Base-by-base conservation (phyloP, 371 early-diverging fungal species). In the Mortierella sp. region DNA sequence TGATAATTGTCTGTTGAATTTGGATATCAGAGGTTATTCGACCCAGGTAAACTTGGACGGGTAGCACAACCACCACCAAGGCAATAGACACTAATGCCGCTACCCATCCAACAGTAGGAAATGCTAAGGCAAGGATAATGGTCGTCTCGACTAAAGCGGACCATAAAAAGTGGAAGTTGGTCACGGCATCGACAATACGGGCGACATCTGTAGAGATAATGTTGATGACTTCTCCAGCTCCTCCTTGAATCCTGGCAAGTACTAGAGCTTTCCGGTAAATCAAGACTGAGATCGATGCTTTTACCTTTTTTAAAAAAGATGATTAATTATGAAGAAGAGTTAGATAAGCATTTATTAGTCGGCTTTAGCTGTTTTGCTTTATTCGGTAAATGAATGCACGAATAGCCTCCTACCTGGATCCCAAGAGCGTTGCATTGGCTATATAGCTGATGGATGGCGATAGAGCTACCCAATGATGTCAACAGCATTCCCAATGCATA, bases 121-220 rank as follows among this genome's bases (percentile, higher is more conserved):
- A 77, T 3, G 91, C 89, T 63, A 32, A 61, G 53, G 47, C 92
- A 86, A 66, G 89, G 74, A 87, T 89, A 9, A 90, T 53, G 19
- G 68, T n/a, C 15, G 87, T 75, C 55, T 83, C 75, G 31, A 89
- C 92, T 19, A 91, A 57, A 6, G 85, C 83, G 0, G 94, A 89
- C 43, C 64, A 49, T 2, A 86, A 42, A 2, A 83, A 70, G 69
- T 88, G 83, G 45, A 90, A 63, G 60, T 88, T 89, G 59, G 79
- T 75, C 15, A 82, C 62, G 2, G 84, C 66, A 9, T 84, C 74
- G 58, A 79, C 83, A n/a, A 94, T 75, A 29, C 92, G 84, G 42
- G 85, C 78, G 13, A 87, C 70, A 64, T 95, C 96, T 2, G 93
- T 89, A 1, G 93, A 88, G 34, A 94, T 86, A 43, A 95, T 72